Evolutionary conservation across 139 green algal species (phyloP).

Genomic region (Desmodesmus armatus): DNA sequence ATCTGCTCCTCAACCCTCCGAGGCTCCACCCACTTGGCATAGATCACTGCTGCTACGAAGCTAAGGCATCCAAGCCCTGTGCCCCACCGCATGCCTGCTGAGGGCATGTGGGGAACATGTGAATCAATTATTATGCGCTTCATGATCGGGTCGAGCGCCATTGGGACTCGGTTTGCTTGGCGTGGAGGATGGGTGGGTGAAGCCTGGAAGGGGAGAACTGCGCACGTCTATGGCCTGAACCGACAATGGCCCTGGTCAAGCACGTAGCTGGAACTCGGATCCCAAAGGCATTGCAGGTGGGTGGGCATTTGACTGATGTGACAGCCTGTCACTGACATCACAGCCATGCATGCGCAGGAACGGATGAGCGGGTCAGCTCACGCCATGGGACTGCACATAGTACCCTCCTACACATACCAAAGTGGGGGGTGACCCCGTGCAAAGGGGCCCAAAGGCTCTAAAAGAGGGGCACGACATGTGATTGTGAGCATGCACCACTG

Average conservation of each 20-base stretch:
- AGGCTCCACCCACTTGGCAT: constrained; percentile 30
- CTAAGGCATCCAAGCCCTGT: not conserved
- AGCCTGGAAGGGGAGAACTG: not conserved
- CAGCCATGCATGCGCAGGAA: too few relatives aligned
- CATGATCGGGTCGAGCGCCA: constrained; percentile 37
- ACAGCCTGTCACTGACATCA: not conserved
- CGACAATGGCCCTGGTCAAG: not conserved
- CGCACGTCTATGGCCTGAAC: not conserved
- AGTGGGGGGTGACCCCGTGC: too few relatives aligned
- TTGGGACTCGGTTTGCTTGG: not conserved
- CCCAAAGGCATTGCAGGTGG: not conserved
- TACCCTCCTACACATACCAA: too few relatives aligned
- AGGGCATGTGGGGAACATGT: not conserved
- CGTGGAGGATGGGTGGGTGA: not conserved
- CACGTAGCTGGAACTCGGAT: not conserved
- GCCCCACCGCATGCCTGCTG: not conserved
- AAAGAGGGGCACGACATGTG: too few relatives aligned
- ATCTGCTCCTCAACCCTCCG: constrained; percentile 15
- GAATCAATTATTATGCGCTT: constrained; percentile 45
- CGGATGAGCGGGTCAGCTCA: too few relatives aligned
- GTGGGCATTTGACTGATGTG: not conserved
- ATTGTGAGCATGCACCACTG: too few relatives aligned
- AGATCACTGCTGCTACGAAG: constrained; percentile 21
- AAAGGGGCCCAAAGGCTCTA: too few relatives aligned
- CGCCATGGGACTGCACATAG: too few relatives aligned